Base-by-base conservation (phyloP, 2,329 filamentous ascomycete species). In the Aspergillus flavus region DNA sequence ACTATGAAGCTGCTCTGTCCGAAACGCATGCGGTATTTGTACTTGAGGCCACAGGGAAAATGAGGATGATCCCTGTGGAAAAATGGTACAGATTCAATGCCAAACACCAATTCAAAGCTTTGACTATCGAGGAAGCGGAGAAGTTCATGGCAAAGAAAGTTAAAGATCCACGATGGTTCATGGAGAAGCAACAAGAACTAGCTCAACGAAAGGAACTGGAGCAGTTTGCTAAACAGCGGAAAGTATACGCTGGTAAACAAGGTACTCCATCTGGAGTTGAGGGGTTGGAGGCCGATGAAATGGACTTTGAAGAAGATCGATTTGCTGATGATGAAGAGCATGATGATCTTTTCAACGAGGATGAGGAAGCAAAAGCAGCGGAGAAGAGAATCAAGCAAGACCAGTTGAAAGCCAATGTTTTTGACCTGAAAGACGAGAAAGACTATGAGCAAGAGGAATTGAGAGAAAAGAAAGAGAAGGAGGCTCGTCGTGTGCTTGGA, bases 241-340 rank as follows among this genome's bases (percentile, higher is more conserved):
- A 79, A 76, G 71, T 84, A 6, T 82, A 78, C 58, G 78, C 79
- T 21, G 80, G 80, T 34, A 81, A 80, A 63, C 77, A 80, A 53
- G 80, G 79, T 30, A 76, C 78, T 28, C 77, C 80, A 30, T 79
- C 80, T 61, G 78, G 77, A 19, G 71, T 78, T 73, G 80, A 80
- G 54, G 83, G 85, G 56, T 81, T 85, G 39, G 88, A 90, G 72
- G 85, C 82, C 4, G 86, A 89, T 63, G 87, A 89, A 68, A 85
- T 91, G 69, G 88, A 91, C 72, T 90, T 88, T 69, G 87, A 90
- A 67, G 86, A 89, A 68, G 88, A 90, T 70, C 83, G 87, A 71
- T 97, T 97, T 73, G 92, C 94, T 69, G 92, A 96, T 71, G 93
- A 96, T 71, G 93, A 96, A 72, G 93, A 96, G 74, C 87, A 91